Conservation (phyloP, 306 rosid species). For the Abrus pulchellus region DNA sequence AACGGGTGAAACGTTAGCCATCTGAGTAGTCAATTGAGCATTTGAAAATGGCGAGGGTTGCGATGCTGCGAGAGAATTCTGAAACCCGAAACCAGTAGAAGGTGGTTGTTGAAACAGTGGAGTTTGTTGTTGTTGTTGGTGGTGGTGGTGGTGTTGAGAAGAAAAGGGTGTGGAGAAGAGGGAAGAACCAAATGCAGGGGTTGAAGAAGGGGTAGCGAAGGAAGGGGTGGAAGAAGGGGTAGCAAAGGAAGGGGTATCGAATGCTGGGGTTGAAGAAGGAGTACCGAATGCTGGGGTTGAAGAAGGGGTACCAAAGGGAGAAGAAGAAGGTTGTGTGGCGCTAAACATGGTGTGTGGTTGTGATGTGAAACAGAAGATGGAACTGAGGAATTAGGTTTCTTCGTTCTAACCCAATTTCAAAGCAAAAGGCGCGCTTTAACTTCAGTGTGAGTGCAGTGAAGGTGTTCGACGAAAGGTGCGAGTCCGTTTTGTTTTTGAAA, state of each 20-base stretch:
- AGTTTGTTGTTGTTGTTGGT: conserved; percentile 57
- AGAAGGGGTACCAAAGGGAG: conserved; percentile 50
- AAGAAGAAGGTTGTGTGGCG: conserved; percentile 58
- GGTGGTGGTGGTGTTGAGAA: conserved; percentile 60
- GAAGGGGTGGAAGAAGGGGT: neutral
- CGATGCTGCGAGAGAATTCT: conserved; percentile 55
- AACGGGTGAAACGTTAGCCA: conserved; percentile 94
- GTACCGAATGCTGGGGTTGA: conserved; percentile 30
- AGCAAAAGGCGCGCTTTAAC: conserved; percentile 9
- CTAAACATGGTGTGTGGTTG: conserved; percentile 60
- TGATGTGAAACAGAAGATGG: neutral
- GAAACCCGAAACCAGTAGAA: conserved; percentile 70
- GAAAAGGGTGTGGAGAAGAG: conserved; percentile 62
- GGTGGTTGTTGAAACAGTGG: conserved; percentile 58
- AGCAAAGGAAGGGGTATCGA: neutral
- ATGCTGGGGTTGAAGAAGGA: conserved; percentile 6
- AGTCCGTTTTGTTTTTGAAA: neutral
- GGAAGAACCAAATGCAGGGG: conserved; percentile 63
- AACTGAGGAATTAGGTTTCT: neutral
- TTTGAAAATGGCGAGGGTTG: conserved; percentile 64
- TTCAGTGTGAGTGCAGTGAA: conserved; percentile 17
- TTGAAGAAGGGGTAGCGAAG: conserved; percentile 28
- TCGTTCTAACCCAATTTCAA: neutral
- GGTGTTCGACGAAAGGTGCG: conserved; percentile 41
- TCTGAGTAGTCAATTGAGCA: conserved; percentile 73